Base-by-base conservation (phyloP, 1,139 yeast genomes). In the Saccharomyces hybrid region DNA sequence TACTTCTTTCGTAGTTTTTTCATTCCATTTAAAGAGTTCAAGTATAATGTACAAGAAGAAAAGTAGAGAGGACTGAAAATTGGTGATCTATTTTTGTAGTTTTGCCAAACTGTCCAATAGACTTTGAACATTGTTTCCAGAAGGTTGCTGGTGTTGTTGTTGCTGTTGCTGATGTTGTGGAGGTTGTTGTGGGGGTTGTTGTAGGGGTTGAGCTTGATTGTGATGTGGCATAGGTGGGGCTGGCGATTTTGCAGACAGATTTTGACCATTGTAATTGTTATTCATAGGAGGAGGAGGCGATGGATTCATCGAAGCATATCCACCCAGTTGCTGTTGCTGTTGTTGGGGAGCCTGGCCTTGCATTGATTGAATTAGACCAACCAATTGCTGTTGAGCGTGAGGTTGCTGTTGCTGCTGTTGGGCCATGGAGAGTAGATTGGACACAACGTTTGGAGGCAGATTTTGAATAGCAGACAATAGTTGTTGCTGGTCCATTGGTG, bases 401-500 rank as follows among this genome's bases (percentile, higher is more conserved):
- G 57, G 69, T 51, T 64, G 73, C 48, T 67, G 71, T 32, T 66
- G 68, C 52, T 66, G 73, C 53, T 70, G 71, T 50, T 73, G 73
- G 1, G 74, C 76, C 54, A 78, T 64, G 0, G 76, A 66, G 38
- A 81, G 65, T 62, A 81, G 71, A 59, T 69, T 77, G 52, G 81
- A 82, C 55, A 81, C 73, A 16, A 82, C 75, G 46, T 72, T 71
- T 9, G 83, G 83, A 55, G 81, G 82, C 59, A 81, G 66, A 49
- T 72, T 74, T 63, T 79, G 82, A 52, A 81, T 63, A 1, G 74
- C 72, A 47, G 70, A 64, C 11, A 72, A 54, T 31, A 72, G 56
- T 48, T 71, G 71, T 48, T 64, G 68, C 52, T 67, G 72, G 48
- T 66, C 65, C 65, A 67, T 62, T 50, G 63, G 67, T 16, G 56